phyloP scores from a whole-genome alignment of 2,329 filamentous ascomycete species.

The Fusarium fujikuroi region DNA sequence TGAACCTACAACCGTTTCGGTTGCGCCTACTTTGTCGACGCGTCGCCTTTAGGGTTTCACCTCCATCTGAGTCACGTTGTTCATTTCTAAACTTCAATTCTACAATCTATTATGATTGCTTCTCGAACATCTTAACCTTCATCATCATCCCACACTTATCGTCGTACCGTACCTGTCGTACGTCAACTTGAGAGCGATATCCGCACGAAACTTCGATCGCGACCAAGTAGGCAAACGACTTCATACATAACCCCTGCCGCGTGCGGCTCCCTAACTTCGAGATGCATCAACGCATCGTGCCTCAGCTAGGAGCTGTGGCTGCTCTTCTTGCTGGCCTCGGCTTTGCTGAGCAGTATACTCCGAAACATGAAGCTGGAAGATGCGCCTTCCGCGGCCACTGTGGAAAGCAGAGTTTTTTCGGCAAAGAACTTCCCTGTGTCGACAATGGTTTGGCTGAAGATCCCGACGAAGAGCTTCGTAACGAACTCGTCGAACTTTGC shows the following conservation, averaged over 20 bases:
- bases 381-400: conserved; percentile 94
- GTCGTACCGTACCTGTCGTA: conserved; percentile 11
- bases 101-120: conserved; percentile 31
- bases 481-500: conserved; percentile 85
- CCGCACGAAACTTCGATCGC: conserved; percentile 18
- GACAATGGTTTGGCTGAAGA: conserved; percentile 86
- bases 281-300: conserved; percentile 50
- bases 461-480: conserved; percentile 76
- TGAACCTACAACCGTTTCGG: conserved; percentile 22
- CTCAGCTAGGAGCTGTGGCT: conserved; percentile 47
- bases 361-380: conserved; percentile 84
- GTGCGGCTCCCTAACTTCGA: conserved; percentile 35
- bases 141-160: conserved; percentile 21
- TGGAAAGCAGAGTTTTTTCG: conserved; percentile 90
- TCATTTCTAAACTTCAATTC: conserved; percentile 3
- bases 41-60: conserved; percentile 26
- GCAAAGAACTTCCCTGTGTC: conserved; percentile 87
- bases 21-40: conserved; percentile 25
- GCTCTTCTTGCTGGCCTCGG: conserved; percentile 45
- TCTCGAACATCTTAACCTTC: conserved; percentile 11
- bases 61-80: not conserved
- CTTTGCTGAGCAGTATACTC: conserved; percentile 53
- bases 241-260: conserved; percentile 24
- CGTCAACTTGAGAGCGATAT: conserved; percentile 21
- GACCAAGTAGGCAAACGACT: conserved; percentile 26